Conservation (phyloP, 1,284 basidiomycete genomes). For the Thelephora terrestris region DNA sequence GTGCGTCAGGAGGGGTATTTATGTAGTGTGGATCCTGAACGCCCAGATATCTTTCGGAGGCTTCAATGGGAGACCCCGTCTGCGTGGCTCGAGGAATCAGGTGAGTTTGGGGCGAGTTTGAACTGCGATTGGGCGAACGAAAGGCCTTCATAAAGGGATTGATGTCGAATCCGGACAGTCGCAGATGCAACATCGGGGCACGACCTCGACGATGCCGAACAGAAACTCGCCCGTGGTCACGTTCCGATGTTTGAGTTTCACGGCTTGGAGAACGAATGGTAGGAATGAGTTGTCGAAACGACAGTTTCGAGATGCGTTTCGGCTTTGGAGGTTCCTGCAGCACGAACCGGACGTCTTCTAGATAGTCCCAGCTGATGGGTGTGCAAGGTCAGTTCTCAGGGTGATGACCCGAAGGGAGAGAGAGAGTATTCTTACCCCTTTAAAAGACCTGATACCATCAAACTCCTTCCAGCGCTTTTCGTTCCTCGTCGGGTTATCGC, state of each 20-base stretch:
- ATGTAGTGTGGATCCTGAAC: too few species aligned
- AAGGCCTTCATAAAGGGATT: neutral
- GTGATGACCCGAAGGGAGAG: neutral
- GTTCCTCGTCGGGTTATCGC: slow-evolving; percentile 47
- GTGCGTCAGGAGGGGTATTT: too few species aligned
- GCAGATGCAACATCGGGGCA: neutral
- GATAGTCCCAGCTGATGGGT: neutral
- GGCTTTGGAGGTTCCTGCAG: neutral
- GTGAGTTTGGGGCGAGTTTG: too few species aligned
- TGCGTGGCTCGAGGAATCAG: too few species aligned
- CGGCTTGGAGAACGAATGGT: neutral
- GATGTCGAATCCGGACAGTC: neutral
- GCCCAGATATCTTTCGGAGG: too few species aligned
- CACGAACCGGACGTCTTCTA: neutral
- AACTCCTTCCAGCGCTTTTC: slow-evolving; percentile 40
- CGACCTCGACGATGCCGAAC: neutral
- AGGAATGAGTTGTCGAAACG: neutral
- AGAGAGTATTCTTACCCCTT: slow-evolving; percentile 42
- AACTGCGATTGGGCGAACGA: too few species aligned
- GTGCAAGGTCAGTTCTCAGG: neutral
- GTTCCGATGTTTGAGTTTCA: neutral
- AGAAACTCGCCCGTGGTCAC: neutral
- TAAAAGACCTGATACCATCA: slow-evolving; percentile 47
- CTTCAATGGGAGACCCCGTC: too few species aligned
- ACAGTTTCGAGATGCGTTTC: neutral